Evolutionary conservation across 2,329 filamentous ascomycete genomes (phyloP), one percentile per base, ranked within the genome.

Genomic region (Alternaria panax): DNA sequence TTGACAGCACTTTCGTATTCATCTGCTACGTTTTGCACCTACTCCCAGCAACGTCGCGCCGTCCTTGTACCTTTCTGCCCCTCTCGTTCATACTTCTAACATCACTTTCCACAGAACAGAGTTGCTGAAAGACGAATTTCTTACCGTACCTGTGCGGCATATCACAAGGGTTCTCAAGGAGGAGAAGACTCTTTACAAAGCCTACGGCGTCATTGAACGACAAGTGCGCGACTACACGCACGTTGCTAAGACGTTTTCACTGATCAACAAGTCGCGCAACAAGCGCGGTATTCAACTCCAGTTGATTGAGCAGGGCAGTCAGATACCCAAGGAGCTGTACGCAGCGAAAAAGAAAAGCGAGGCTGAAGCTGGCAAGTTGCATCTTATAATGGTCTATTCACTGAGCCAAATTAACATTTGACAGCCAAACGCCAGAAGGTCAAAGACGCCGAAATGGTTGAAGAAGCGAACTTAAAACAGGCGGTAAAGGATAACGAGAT

Each of bases 401-500:
- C 25, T 32, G 30, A 22, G 18, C 16, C 27, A 41, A 30, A 54
- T 54, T 66, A 40, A 70, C 32, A 16, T 11, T 4, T 48, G 25
- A 25, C 34, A 74, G 71, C 41, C 16, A 73, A 76, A 54, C 74
- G 71, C 8, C 65, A 52, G n/a, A 67, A 70, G 56, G 54, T 67
- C n/a, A 64, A 67, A 55, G 62, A 72, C 41, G 57, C 59, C 20
- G 47, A 66, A 38, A 56, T 59, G 25, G 59, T 60, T 2, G 81
- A 82, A 64, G 65, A 76, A 32, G 66, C 70, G 18, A 82, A 82
- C 46, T 59, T 78, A 14, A 46, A 60, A 11, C 51, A 52, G 51
- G 74, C 76, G 16, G 53, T 65, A 16, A 59, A 53, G 40, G 65
- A 64, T 20, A 65, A 88, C 1, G 82, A 85, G 18, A 80, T 89